Percentiles rank a stretch among this genome's conserved stretches.
phyloP scores from a whole-genome alignment of 2,329 filamentous ascomycete species.

The Sporothrix dimorphospora region DNA sequence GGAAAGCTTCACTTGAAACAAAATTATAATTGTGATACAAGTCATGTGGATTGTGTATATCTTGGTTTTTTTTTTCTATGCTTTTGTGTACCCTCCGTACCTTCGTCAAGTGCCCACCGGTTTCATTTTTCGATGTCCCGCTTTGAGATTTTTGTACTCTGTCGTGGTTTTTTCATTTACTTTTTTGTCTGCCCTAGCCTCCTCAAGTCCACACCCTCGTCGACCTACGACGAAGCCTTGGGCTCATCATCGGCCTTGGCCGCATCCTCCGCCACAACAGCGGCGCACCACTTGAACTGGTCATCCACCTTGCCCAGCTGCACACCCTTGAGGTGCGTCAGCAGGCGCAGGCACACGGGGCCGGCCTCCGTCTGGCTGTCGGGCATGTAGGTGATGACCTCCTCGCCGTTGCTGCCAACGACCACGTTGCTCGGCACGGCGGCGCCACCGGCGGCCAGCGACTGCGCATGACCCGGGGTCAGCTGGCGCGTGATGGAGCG shows the following conservation, averaged over 20 bases:
- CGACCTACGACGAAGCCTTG: not conserved
- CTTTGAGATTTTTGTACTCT: not conserved
- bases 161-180: not conserved
- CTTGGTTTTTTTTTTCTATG: conserved; percentile 8
- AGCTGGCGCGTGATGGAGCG: conserved; percentile 78
- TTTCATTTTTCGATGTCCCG: not conserved
- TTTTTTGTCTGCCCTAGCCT: too few species aligned
- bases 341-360: conserved; percentile 70
- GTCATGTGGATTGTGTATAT: conserved; percentile 6
- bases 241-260: conserved; percentile 39
- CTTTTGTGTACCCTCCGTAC: conserved; percentile 1
- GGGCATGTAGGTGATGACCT: conserved; percentile 60
- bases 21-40: not conserved
- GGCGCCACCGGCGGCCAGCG: conserved; percentile 40
- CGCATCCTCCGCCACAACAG: conserved; percentile 51
- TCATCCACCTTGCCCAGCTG: conserved; percentile 82
- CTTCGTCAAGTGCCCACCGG: not conserved
- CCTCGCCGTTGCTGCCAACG: conserved; percentile 44
- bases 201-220: not conserved
- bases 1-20: too few species aligned
- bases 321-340: conserved; percentile 79
- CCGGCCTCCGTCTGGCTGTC: conserved; percentile 69
- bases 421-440: conserved; percentile 46
- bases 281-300: conserved; percentile 70
- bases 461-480: conserved; percentile 45